phyloP scores from a whole-genome alignment of 495 filamentous ascomycete genomes.

The Aspergillus cristatus region DNA sequence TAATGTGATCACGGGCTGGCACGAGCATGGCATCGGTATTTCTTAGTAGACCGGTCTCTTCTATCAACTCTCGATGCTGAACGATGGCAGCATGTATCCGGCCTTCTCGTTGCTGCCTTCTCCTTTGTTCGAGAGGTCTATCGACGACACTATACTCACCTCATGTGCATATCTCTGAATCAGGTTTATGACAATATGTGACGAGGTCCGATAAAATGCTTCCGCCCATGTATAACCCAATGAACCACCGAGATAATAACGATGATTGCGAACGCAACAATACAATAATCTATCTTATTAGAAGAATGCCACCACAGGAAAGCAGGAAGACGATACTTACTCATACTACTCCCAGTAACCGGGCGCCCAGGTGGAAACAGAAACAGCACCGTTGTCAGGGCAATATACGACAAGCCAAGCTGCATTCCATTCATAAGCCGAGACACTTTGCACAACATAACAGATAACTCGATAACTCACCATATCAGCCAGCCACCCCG shows the following conservation, averaged over 20 bases:
- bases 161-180: too few relatives aligned
- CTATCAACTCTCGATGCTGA: too few relatives aligned
- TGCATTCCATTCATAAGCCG: constrained; percentile 6
- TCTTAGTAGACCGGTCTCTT: too few relatives aligned
- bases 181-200: too few relatives aligned
- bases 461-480: constrained; percentile 24
- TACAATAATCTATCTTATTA: constrained; percentile 43
- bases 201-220: constrained; percentile 60
- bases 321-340: constrained; percentile 21
- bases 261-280: constrained; percentile 62
- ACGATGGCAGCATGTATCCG: too few relatives aligned
- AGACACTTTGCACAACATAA: constrained; percentile 9
- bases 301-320: neutral
- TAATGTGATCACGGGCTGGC: too few relatives aligned
- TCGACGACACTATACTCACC: too few relatives aligned
- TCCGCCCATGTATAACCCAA: constrained; percentile 60
- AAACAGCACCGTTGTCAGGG: constrained; percentile 62
- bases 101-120: too few relatives aligned
- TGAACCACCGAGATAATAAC: constrained; percentile 52
- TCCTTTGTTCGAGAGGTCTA: too few relatives aligned
- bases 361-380: constrained; percentile 59
- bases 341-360: constrained; percentile 60
- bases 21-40: too few relatives aligned
- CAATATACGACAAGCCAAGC: constrained; percentile 54
- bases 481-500: constrained; percentile 56